phyloP scores from a whole-genome alignment of 768 basidiomycete genomes.

The Pleurotus sapidus region DNA sequence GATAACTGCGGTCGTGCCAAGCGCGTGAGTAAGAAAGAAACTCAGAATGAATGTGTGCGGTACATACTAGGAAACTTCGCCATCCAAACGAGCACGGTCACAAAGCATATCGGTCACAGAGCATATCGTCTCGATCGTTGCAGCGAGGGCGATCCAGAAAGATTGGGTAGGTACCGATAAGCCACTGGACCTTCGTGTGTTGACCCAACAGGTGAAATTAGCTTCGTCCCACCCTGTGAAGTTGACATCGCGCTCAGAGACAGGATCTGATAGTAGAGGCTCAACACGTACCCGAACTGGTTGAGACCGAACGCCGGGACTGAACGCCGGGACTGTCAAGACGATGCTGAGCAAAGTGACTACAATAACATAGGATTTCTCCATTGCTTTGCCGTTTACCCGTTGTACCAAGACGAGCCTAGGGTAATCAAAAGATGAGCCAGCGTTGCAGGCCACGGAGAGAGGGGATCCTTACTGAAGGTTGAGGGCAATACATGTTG shows the following conservation, averaged over 20 bases:
- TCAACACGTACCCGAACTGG: conserved; percentile 18
- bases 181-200: conserved; percentile 16
- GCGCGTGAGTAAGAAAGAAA: too few relatives aligned
- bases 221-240: conserved; percentile 14
- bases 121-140: conserved; percentile 15
- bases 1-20: too few relatives aligned
- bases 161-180: conserved; percentile 21
- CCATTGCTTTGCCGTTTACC: conserved; percentile 21
- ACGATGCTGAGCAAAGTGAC: conserved; percentile 13
- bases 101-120: conserved; percentile 3
- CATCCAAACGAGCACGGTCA: conserved; percentile 16
- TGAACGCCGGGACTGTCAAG: conserved; percentile 16
- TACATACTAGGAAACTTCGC: conserved; percentile 5
- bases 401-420: conserved; percentile 23
- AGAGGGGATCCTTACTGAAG: conserved; percentile 14
- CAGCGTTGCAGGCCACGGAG: not conserved
- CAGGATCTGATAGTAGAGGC: not conserved
- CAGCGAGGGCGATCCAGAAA: conserved; percentile 20
- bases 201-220: conserved; percentile 20
- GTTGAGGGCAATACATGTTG: conserved; percentile 23
- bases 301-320: conserved; percentile 17
- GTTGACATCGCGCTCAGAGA: not conserved
- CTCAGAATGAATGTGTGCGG: too few relatives aligned
- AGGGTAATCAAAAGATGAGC: not conserved
- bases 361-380: conserved; percentile 22